Evolutionary conservation across 208 protist species (phyloP).

Genomic region (Phytomonas sp.): DNA sequence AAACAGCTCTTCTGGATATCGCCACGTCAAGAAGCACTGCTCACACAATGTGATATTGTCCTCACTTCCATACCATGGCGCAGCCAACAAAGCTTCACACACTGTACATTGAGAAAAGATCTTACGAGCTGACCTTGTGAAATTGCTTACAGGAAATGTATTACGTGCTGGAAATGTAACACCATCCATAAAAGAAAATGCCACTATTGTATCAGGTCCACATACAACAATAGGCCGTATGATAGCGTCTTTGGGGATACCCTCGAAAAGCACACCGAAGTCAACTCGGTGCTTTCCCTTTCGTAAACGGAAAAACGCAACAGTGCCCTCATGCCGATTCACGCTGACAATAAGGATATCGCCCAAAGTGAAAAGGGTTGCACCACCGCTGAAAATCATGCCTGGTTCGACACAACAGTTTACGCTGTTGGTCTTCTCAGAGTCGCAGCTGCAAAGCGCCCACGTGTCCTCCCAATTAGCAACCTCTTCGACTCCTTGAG

Average conservation of each 20-base stretch:
- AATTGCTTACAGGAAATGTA: constrained; percentile 52
- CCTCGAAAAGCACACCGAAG: constrained; percentile 80
- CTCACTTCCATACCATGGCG: constrained; percentile 64
- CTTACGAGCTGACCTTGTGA: constrained; percentile 19
- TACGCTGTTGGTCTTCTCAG: constrained; percentile 57
- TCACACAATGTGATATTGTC: constrained; percentile 52
- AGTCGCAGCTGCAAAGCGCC: constrained; percentile 75
- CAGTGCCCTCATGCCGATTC: constrained; percentile 44
- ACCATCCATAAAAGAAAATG: constrained; percentile 73
- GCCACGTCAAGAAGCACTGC: constrained; percentile 77
- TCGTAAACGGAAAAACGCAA: constrained; percentile 66
- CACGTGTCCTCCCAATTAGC: constrained; percentile 64
- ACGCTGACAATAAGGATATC: constrained; percentile 70
- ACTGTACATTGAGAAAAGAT: constrained; percentile 20
- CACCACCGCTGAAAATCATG: constrained; percentile 69
- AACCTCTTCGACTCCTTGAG: constrained; percentile 46
- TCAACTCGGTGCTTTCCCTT: constrained; percentile 35
- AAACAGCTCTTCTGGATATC: constrained; percentile 65
- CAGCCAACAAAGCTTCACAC: constrained; percentile 26
- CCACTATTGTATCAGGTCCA: constrained; percentile 52
- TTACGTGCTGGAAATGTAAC: constrained; percentile 65
- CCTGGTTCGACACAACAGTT: constrained; percentile 77
- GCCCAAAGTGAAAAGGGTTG: constrained; percentile 51
- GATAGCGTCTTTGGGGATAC: constrained; percentile 29
- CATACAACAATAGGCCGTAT: constrained; percentile 63